Conservation (phyloP, 495 filamentous ascomycete species). For the Aspergillus funiculosus region DNA sequence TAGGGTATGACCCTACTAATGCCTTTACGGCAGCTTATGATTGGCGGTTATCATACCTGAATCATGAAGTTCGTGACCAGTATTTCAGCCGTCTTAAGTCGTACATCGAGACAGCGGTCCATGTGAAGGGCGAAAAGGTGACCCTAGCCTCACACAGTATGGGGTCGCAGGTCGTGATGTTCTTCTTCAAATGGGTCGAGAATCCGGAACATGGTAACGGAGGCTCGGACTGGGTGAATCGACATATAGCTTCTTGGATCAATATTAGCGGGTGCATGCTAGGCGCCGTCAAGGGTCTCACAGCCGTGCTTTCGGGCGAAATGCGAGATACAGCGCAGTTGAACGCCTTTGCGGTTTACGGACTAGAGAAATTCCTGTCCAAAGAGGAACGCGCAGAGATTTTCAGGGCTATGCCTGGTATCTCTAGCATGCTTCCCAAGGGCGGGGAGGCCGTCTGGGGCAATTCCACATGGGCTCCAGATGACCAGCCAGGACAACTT, state of each 20-base stretch:
- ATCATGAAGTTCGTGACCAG: slow-evolving; percentile 82
- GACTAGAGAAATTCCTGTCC: slow-evolving; percentile 89
- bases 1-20: slow-evolving; percentile 95
- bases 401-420: slow-evolving; percentile 94
- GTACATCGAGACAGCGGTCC: slow-evolving; percentile 77
- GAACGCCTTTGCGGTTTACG: slow-evolving; percentile 96
- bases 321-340: slow-evolving; percentile 98
- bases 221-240: slow-evolving; percentile 84
- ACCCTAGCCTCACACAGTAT: slow-evolving; percentile 92
- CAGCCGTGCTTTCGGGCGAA: slow-evolving; percentile 88
- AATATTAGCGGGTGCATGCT: slow-evolving; percentile 98
- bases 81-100: slow-evolving; percentile 87
- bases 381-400: slow-evolving; percentile 87
- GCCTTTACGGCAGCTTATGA: slow-evolving; percentile 95
- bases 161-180: slow-evolving; percentile 91
- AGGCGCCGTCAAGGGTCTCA: slow-evolving; percentile 84
- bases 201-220: slow-evolving; percentile 70
- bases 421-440: slow-evolving; percentile 94
- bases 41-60: slow-evolving; percentile 89
- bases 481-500: slow-evolving; percentile 69
- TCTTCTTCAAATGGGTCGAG: slow-evolving; percentile 98
- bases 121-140: slow-evolving; percentile 67
- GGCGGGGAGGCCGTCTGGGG: slow-evolving; percentile 94
- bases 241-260: slow-evolving; percentile 88
- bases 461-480: slow-evolving; percentile 80